Percentiles rank a stretch among this genome's conserved stretches.
These are phyloP conservation scores for Barnettozyma wickerhamii DNA, from an alignment of 805 yeast genomes.

Conservation along the genomic window DNA sequence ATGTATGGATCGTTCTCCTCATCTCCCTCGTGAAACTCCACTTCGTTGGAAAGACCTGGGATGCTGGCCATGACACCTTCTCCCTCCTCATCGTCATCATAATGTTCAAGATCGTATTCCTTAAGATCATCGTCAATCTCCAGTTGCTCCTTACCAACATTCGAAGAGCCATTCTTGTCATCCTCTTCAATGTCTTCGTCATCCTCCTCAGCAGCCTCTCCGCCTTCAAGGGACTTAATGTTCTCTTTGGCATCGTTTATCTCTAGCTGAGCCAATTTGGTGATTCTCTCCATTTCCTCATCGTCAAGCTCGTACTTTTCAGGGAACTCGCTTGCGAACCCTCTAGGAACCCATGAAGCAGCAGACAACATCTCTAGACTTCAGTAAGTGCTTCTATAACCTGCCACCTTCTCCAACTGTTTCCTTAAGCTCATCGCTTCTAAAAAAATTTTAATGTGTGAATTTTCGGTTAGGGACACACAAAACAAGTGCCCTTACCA, in stretches of 20 bases:
- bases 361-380: slow-evolving; percentile 73
- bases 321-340: slow-evolving; percentile 90
- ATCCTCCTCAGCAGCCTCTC: slow-evolving; percentile 18
- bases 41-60: slow-evolving; percentile 66
- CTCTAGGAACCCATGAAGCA: slow-evolving; percentile 94
- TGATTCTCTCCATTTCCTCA: slow-evolving; percentile 87
- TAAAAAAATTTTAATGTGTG: slow-evolving; percentile 2
- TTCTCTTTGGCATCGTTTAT: slow-evolving; percentile 71
- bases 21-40: slow-evolving; percentile 48
- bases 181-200: slow-evolving; percentile 25
- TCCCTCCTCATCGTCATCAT: slow-evolving; percentile 64
- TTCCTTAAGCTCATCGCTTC: slow-evolving; percentile 5
- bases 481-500: neutral
- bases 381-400: neutral
- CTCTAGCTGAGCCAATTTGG: slow-evolving; percentile 78
- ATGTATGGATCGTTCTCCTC: slow-evolving; percentile 42
- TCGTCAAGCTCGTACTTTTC: slow-evolving; percentile 84
- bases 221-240: slow-evolving; percentile 41
- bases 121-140: slow-evolving; percentile 81
- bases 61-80: slow-evolving; percentile 65
- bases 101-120: slow-evolving; percentile 82
- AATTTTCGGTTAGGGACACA: slow-evolving; percentile 1
- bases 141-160: slow-evolving; percentile 35
- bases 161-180: slow-evolving; percentile 25
- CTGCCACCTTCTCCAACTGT: neutral